phyloP scores from a whole-genome alignment of 768 basidiomycete species.

The Strobilomyces dryophilus region DNA sequence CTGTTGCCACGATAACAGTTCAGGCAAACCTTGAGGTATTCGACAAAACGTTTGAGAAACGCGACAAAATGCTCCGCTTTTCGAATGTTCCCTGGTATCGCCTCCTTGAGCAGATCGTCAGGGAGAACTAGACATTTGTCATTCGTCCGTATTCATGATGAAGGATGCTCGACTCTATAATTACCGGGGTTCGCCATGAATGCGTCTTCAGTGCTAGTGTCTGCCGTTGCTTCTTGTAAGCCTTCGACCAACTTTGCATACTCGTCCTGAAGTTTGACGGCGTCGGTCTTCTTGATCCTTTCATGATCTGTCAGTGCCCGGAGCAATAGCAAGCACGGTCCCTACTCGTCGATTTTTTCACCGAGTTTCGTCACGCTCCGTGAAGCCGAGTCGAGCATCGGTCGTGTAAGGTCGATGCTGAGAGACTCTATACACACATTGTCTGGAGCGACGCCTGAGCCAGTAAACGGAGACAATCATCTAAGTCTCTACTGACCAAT shows the following conservation, averaged over 20 bases:
- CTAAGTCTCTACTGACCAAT: constrained; percentile 59
- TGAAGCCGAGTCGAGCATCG: constrained; percentile 94
- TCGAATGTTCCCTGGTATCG: constrained; percentile 95
- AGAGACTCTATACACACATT: constrained; percentile 99
- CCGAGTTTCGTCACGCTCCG: constrained; percentile 82
- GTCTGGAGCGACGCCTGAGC: constrained; percentile 42
- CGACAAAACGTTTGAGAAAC: constrained; percentile 95
- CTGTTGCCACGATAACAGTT: not conserved
- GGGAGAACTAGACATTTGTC: constrained; percentile 63
- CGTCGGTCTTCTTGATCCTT: constrained; percentile 93
- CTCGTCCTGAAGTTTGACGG: constrained; percentile 92
- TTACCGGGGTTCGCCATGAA: constrained; percentile 88
- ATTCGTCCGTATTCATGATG: not conserved
- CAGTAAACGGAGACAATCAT: not conserved
- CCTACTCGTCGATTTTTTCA: constrained; percentile 94
- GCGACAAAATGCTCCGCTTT: constrained; percentile 99
- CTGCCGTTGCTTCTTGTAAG: constrained; percentile 70
- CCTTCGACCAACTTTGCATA: constrained; percentile 95
- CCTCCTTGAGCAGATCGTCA: constrained; percentile 91
- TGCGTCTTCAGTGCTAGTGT: constrained; percentile 61
- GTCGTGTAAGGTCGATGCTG: constrained; percentile 93
- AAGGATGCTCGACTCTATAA: constrained; percentile 8
- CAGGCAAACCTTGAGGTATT: constrained; percentile 83
- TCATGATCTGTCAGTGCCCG: constrained; percentile 2
- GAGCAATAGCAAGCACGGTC: constrained; percentile 5